Base-by-base conservation (phyloP, 331 rosid species). In the Prunus yedoensis region DNA sequence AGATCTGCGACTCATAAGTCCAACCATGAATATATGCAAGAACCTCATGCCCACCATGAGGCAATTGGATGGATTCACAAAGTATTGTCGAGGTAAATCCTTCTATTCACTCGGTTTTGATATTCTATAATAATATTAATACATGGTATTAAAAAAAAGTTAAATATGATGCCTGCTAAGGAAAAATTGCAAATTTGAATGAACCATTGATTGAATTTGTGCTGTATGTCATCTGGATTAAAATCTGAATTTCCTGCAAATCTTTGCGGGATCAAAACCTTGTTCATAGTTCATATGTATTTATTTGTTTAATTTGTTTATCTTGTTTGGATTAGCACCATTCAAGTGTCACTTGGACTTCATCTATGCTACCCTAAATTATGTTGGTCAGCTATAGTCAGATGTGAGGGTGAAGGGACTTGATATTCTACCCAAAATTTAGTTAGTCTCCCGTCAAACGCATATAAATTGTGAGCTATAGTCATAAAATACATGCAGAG, bases 41-140 rank as follows among this genome's bases (percentile, higher is more conserved):
- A 83, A 66, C 47, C 71, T 85, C 0, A 56, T 74, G 58, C 71
- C 28, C 23, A 12, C 68, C 66, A 75, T 76, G 64, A 80, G 12
- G 54, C 38, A 61, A 46, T 67, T 82, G n/a, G 70, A 68, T 73
- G 66, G 76, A 53, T 70, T 74, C 64, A 61, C 78, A 35, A 82
- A 78, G 80, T 78, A 76, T 68, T 75, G 54, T 66, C 81, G 80
- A 82, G 96, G 98, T 91, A 84, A 80, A 70, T 28, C 71, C 49
- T 51, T 63, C 4, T 14, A 15, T 30, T 35, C 16, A 61, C 54
- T 66, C 75, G 0, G 1, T 50, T 0, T 15, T 68, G 14, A 23
- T 68, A 47, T 18, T 53, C 30, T 11, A 30, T 32, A 2, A 52
- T 32, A 38, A 1, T 38, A 7, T 38, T 38, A 38, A 38, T 38